Base-by-base conservation (phyloP, 345 rosid species). In the Cochlearia excelsa region DNA sequence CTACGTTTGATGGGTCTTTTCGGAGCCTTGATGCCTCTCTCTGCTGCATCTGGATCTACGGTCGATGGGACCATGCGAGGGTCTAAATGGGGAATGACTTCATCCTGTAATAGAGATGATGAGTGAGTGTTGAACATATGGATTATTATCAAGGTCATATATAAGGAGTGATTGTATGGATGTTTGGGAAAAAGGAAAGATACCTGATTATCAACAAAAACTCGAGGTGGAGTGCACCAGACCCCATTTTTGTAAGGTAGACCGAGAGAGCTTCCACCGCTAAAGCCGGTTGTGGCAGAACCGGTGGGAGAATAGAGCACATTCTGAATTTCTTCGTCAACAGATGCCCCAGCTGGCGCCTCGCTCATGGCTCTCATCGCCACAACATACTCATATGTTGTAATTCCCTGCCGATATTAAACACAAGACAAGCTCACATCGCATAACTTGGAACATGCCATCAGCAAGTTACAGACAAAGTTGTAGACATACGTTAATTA, bases 321-420 rank as follows among this genome's bases (percentile, higher is more conserved):
- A 55, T 86, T 82, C n/a, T 76, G 87, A 65, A 83, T 46, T 51
- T 93, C 95, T 76, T 93, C 97, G 46, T 86, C 91, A 29, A 78
- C 59, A 0, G 85, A 79, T 49, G 80, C 91, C 71, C 93, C 95
- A 57, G 82, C 85, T 57, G 94, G 97, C 16, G 82, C 95, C 72
- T 93, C 97, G 58, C 97, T 88, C 95, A 88, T 84, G 37, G 95
- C 85, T 83, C 97, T 89, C 99, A 89, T 85, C 46, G 99, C 99
- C 78, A 93, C 95, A 53, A 93, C 94, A 72, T 82, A 93, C 70
- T 93, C 99, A 30, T 93, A 93, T 10, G 99, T 93, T 6, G 97
- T 93, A 42, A 93, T 86, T 8, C 99, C 99, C 99, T 93, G 49
- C 43, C 37, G 8, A 26, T 30, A 7, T 50, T 7, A 43, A 45